Evolutionary conservation across 73 alveolate species (phyloP).

Genomic region (Tetrahymena borealis): DNA sequence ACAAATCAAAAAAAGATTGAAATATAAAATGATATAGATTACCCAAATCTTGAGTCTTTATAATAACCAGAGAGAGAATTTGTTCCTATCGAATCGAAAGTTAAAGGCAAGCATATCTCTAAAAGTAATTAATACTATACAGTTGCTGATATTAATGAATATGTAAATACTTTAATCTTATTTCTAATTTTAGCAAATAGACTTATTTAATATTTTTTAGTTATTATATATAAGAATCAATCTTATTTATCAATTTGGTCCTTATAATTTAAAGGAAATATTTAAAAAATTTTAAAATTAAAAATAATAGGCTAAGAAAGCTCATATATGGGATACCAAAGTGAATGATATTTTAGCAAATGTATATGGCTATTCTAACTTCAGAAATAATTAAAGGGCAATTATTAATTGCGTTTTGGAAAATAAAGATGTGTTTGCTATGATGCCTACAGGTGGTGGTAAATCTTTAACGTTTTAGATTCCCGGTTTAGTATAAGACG

Average conservation of each 20-base stretch:
- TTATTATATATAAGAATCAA: too few relatives aligned
- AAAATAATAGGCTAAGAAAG: background rate
- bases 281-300: background rate
- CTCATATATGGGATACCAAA: slow-evolving; percentile 62
- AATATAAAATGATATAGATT: background rate
- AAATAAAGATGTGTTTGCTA: slow-evolving; percentile 86
- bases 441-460: slow-evolving; percentile 97
- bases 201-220: too few relatives aligned
- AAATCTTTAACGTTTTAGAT: slow-evolving; percentile 82
- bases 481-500: slow-evolving; percentile 70
- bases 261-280: background rate
- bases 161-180: background rate
- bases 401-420: slow-evolving; percentile 75
- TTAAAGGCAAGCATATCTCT: background rate
- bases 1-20: background rate
- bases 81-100: background rate
- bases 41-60: background rate
- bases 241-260: too few relatives aligned
- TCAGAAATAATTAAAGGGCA: slow-evolving; percentile 80
- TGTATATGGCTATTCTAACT: slow-evolving; percentile 69
- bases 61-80: background rate
- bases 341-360: slow-evolving; percentile 54
- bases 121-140: background rate
- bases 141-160: background rate
- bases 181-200: too few relatives aligned